These are phyloP conservation scores for Rhizopus microsporus DNA, from an alignment of 371 early-diverging fungal genomes.

Conservation along the genomic window DNA sequence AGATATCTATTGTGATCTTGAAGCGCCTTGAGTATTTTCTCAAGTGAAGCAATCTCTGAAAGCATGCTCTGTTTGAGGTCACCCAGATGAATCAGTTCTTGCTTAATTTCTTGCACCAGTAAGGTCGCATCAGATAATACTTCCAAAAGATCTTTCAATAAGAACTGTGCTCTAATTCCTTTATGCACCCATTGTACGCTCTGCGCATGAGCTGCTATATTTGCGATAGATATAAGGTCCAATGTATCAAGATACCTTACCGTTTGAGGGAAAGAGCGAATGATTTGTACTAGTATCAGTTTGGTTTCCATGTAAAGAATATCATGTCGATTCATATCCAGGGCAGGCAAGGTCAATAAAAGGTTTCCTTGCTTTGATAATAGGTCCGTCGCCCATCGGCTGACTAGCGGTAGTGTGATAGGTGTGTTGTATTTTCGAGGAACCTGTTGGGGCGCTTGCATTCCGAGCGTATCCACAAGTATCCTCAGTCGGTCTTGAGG, in stretches of 20 bases:
- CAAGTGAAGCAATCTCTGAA: constrained; percentile 70
- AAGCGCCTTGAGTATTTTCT: constrained; percentile 84
- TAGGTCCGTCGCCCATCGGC: constrained; percentile 87
- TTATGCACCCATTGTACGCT: constrained; percentile 81
- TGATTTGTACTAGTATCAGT: constrained; percentile 82
- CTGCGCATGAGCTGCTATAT: constrained; percentile 77
- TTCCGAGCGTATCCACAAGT: constrained; percentile 70
- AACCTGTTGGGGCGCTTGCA: constrained; percentile 73
- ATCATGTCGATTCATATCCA: constrained; percentile 79
- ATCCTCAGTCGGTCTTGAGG: constrained; percentile 79
- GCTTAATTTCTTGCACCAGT: constrained; percentile 78
- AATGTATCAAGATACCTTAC: constrained; percentile 32
- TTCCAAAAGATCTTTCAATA: constrained; percentile 78
- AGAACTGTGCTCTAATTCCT: constrained; percentile 84
- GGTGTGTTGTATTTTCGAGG: constrained; percentile 82
- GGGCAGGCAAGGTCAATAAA: neutral
- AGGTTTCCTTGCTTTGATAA: constrained; percentile 51
- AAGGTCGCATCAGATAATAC: constrained; percentile 65
- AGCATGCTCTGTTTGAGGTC: constrained; percentile 78
- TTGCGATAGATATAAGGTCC: constrained; percentile 69
- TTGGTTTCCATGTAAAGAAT: constrained; percentile 91
- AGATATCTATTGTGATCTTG: constrained; percentile 89
- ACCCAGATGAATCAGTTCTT: constrained; percentile 83
- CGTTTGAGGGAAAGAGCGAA: constrained; percentile 74
- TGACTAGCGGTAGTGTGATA: constrained; percentile 79